These are phyloP conservation scores for Penicillium frequentans DNA, from an alignment of 2,329 filamentous ascomycete species.

Conservation along the genomic window DNA sequence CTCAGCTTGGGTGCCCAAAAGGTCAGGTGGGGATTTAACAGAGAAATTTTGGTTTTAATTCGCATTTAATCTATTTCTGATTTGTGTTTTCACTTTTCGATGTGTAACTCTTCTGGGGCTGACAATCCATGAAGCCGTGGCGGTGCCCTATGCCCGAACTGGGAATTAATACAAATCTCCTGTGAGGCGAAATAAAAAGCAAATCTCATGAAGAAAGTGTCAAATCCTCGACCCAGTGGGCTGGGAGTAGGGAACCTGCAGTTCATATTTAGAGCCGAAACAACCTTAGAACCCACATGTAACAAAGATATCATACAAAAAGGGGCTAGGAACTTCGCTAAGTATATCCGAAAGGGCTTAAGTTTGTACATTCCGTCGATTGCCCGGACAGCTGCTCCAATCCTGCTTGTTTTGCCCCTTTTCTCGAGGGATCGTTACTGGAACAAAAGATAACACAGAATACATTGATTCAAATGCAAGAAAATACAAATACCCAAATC, in stretches of 20 bases:
- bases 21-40: constrained; percentile 9
- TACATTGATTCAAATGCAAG: background rate
- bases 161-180: background rate
- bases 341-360: background rate
- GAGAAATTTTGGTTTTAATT: background rate
- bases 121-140: constrained; percentile 17
- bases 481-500: constrained; percentile 6
- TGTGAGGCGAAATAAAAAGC: background rate
- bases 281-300: background rate
- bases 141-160: constrained; percentile 11
- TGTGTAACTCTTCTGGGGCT: constrained; percentile 27
- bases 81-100: constrained; percentile 3
- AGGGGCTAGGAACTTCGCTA: background rate
- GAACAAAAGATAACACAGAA: background rate
- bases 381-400: constrained; percentile 15
- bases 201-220: background rate
- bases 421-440: background rate
- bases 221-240: background rate
- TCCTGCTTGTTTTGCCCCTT: constrained; percentile 2
- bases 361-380: constrained; percentile 13
- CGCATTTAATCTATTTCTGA: constrained; percentile 3
- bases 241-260: constrained; percentile 1
- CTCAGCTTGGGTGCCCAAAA: background rate
- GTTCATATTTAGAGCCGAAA: constrained; percentile 2
- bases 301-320: background rate